Base-by-base conservation (phyloP, 495 filamentous ascomycete species). In the Tetracladium setigerum region DNA sequence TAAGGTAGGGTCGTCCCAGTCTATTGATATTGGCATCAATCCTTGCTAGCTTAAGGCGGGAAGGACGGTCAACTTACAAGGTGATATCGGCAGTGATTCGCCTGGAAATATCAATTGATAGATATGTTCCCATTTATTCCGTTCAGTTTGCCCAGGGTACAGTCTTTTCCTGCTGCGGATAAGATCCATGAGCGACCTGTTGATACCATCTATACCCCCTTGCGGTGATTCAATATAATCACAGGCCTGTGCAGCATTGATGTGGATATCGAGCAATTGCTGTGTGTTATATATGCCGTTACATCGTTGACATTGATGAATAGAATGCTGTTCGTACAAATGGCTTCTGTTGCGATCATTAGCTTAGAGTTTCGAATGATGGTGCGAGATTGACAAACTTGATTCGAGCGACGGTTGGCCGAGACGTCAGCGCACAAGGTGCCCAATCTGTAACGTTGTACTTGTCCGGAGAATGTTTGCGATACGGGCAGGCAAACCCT, bases 401-500 rank as follows among this genome's bases (percentile, higher is more conserved):
- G 35, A 52, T 27, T 15, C 49, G 49, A 22, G 41, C 27, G 3
- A 52, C 34, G 1, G 22, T 41, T 22, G 9, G 8, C 17, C 36
- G 42, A 1, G 41, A 30, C 1, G 41, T 52, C 5, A 46, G 36
- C 35, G 49, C 49, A 30, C 49, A 52, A 11, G 30, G 2, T 16
- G 30, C 3, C 49, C 49, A 52, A 9, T 41, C 10, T n/a, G 13
- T 13, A 10, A 49, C 31, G 31, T 24, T 30, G 22, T 43, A 49
- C 27, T 49, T 49, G 36, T 40, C 15, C 24, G 47, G 47, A 43
- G 42, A 17, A 30, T 43, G 47, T 30, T 49, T 49, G 4, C 47
- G 47, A 18, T 31, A 49, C 2, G 47, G 47, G 19, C 47, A 49
- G 1, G 47, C 47, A 16, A 49, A 49, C n/a, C n/a, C n/a, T n/a